A percentile compares a stretch with the other conserved stretches of the same genome.
Evolutionary conservation across 768 basidiomycete species (phyloP).

Genomic region (Sporobolomyces phaffii): DNA sequence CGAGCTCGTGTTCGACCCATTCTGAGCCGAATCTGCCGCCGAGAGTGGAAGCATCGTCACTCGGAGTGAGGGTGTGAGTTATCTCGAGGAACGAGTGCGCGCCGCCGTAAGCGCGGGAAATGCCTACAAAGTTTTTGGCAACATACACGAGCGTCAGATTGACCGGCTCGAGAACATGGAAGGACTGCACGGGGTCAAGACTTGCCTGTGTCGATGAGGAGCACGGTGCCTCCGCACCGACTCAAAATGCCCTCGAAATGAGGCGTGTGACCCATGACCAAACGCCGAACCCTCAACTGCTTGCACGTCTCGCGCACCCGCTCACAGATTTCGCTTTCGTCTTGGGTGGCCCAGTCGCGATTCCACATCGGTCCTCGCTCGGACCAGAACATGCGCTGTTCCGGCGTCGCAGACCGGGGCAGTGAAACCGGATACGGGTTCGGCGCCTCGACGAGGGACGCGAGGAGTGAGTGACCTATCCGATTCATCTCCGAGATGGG

Average conservation of each 20-base stretch:
- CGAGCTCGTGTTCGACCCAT: slow-evolving; percentile 54
- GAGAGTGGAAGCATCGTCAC: slow-evolving; percentile 35
- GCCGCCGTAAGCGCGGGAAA: slow-evolving; percentile 71
- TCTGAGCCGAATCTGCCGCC: not conserved
- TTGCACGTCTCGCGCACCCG: slow-evolving; percentile 65
- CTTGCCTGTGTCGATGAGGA: slow-evolving; percentile 89
- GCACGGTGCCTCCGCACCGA: slow-evolving; percentile 81
- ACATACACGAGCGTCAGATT: not conserved
- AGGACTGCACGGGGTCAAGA: no score
- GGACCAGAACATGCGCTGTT: slow-evolving; percentile 67
- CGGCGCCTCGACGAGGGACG: slow-evolving; percentile 57
- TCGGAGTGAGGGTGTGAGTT: slow-evolving; percentile 70
- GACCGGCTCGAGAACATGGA: not conserved
- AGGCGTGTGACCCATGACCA: slow-evolving; percentile 81
- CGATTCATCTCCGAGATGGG: slow-evolving; percentile 67
- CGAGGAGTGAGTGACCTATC: slow-evolving; percentile 63
- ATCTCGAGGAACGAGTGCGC: slow-evolving; percentile 80
- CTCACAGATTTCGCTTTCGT: slow-evolving; percentile 60
- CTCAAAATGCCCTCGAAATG: slow-evolving; percentile 80
- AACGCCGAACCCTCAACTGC: slow-evolving; percentile 71
- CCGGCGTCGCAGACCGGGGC: slow-evolving; percentile 59
- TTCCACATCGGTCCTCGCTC: slow-evolving; percentile 72
- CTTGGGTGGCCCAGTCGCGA: slow-evolving; percentile 77
- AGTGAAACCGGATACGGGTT: slow-evolving; percentile 47
- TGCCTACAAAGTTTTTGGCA: slow-evolving; percentile 30